Percentiles rank a stretch among this genome's conserved stretches.
Evolutionary conservation across 2,329 filamentous ascomycete species (phyloP).

Genomic region (Canariomyces notabilis): DNA sequence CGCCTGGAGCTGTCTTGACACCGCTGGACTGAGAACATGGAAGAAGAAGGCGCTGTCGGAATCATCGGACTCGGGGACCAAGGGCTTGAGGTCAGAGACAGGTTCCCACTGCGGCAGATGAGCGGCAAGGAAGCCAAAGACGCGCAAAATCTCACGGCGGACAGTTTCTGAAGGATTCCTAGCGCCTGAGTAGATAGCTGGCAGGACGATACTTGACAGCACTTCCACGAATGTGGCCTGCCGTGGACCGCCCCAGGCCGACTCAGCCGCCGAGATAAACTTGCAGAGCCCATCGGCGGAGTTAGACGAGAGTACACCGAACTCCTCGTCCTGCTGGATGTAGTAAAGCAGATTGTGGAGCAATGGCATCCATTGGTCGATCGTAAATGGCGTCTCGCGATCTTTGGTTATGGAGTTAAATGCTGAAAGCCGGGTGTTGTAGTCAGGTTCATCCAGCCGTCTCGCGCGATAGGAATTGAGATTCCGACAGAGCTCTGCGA

Average conservation of each 20-base stretch:
- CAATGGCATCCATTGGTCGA: slow-evolving; percentile 79
- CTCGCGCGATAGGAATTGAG: slow-evolving; percentile 73
- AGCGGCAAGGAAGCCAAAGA: slow-evolving; percentile 74
- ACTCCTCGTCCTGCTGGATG: slow-evolving; percentile 80
- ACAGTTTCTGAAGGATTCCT: slow-evolving; percentile 78
- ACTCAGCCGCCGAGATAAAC: slow-evolving; percentile 63
- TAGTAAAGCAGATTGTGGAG: slow-evolving; percentile 87
- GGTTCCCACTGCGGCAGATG: slow-evolving; percentile 64
- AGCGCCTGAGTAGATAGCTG: slow-evolving; percentile 70
- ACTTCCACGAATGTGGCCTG: slow-evolving; percentile 51
- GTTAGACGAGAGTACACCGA: slow-evolving; percentile 73
- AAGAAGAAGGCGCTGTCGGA: slow-evolving; percentile 74
- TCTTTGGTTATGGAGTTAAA: slow-evolving; percentile 67
- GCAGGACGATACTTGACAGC: slow-evolving; percentile 62
- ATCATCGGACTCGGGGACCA: slow-evolving; percentile 60
- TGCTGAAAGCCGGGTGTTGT: slow-evolving; percentile 71
- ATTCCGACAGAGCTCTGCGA: slow-evolving; percentile 67
- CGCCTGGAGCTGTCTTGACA: slow-evolving; percentile 78
- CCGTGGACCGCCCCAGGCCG: slow-evolving; percentile 36
- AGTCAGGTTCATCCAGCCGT: slow-evolving; percentile 81
- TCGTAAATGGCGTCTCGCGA: slow-evolving; percentile 54
- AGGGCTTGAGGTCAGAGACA: slow-evolving; percentile 66
- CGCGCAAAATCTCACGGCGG: slow-evolving; percentile 71
- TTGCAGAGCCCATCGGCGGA: slow-evolving; percentile 74
- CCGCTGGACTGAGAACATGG: slow-evolving; percentile 86